These are phyloP conservation scores for Sparassis latifolia DNA, from an alignment of 1,284 basidiomycete species.

Conservation along the genomic window DNA sequence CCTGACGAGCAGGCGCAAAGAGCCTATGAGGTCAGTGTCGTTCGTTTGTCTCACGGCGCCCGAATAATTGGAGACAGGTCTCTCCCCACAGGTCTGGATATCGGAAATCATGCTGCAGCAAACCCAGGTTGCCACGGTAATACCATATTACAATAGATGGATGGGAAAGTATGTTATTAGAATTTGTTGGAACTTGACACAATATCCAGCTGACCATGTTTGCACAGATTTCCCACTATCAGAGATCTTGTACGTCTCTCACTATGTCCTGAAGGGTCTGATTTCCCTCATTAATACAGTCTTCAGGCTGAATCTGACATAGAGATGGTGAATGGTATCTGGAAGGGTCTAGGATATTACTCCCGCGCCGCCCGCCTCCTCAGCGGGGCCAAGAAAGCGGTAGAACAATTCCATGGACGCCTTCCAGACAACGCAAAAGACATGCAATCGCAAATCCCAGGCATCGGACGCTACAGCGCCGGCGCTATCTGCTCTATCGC, in stretches of 20 bases:
- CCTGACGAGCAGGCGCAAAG: slow-evolving; percentile 56
- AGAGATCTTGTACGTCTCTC: slow-evolving; percentile 55
- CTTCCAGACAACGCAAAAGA: slow-evolving; percentile 78
- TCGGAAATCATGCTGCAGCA: slow-evolving; percentile 98
- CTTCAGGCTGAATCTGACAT: slow-evolving; percentile 62
- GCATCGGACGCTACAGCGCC: slow-evolving; percentile 87
- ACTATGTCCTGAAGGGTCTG: background rate
- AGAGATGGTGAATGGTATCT: slow-evolving; percentile 81
- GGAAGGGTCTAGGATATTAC: slow-evolving; percentile 93
- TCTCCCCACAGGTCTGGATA: slow-evolving; percentile 67
- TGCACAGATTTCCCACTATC: slow-evolving; percentile 75
- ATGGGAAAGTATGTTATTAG: slow-evolving; percentile 55
- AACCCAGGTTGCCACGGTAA: slow-evolving; percentile 87
- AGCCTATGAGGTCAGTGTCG: slow-evolving; percentile 63
- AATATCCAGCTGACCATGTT: slow-evolving; percentile 1
- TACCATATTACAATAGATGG: slow-evolving; percentile 86
- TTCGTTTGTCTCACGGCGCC: background rate
- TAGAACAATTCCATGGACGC: slow-evolving; percentile 57
- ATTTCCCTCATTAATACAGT: slow-evolving; percentile 3
- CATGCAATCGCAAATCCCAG: slow-evolving; percentile 82
- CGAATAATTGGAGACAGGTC: background rate
- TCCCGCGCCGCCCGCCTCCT: slow-evolving; percentile 79
- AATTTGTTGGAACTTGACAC: background rate
- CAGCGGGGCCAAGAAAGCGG: slow-evolving; percentile 71
- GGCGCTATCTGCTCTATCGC: slow-evolving; percentile 90